Evolutionary conservation across 352 stramenopile species (phyloP).

Genomic region (Globisporangium acanthophoron): DNA sequence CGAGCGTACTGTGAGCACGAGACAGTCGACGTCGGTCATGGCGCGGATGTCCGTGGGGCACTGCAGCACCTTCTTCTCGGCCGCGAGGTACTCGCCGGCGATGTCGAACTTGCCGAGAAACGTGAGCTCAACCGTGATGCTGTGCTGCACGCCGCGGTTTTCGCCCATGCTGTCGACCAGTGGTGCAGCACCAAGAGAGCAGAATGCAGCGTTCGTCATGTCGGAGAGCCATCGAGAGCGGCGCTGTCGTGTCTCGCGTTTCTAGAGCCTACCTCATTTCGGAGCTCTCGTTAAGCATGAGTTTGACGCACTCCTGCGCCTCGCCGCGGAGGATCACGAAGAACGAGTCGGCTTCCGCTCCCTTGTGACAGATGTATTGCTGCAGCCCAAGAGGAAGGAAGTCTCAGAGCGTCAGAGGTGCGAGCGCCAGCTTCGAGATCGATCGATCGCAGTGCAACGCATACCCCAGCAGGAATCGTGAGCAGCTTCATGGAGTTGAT

Average conservation of each 20-base stretch:
- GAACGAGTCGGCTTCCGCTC: conserved; percentile 69
- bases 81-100: conserved; percentile 68
- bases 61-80: conserved; percentile 60
- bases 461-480: conserved; percentile 44
- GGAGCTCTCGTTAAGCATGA: conserved; percentile 54
- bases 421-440: background rate
- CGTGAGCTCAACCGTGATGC: conserved; percentile 68
- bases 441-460: background rate
- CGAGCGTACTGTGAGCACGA: conserved; percentile 59
- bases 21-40: conserved; percentile 60
- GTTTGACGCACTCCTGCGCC: conserved; percentile 58
- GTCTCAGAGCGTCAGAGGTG: background rate
- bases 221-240: background rate
- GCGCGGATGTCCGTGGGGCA: conserved; percentile 73
- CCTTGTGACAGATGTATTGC: conserved; percentile 80
- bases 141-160: conserved; percentile 54
- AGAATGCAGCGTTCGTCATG: background rate
- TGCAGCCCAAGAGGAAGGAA: conserved; percentile 10
- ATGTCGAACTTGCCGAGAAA: conserved; percentile 80
- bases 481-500: conserved; percentile 84
- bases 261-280: conserved; percentile 36
- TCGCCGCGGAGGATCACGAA: conserved; percentile 72
- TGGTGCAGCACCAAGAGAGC: background rate
- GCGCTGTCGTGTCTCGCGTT: no score
- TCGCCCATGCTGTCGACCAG: conserved; percentile 37